Conservation (phyloP, 805 yeast species). For the Zygosaccharomyces bailii region DNA sequence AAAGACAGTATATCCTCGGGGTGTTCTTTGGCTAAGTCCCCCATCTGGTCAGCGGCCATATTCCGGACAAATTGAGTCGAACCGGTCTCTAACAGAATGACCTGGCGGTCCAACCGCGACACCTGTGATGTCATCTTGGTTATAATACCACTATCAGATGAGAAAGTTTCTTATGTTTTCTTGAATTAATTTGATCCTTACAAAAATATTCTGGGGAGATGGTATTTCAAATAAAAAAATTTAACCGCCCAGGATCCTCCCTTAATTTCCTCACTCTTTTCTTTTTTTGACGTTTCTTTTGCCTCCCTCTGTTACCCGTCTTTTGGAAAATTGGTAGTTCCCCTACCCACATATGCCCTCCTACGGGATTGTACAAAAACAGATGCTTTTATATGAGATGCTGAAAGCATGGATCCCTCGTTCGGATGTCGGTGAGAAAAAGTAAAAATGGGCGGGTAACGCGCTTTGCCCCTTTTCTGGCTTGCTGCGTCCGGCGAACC, state of each 20-base stretch:
- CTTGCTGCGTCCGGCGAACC: neutral
- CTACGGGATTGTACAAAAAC: slow-evolving; percentile 14
- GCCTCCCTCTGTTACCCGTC: slow-evolving; percentile 7
- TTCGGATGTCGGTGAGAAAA: slow-evolving; percentile 3
- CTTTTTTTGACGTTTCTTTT: neutral
- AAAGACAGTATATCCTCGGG: slow-evolving; percentile 87
- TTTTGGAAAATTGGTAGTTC: slow-evolving; percentile 1
- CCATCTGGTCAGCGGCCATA: slow-evolving; percentile 95
- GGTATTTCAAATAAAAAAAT: neutral
- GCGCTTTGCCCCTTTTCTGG: neutral
- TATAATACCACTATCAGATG: too few relatives aligned
- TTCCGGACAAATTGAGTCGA: slow-evolving; percentile 89
- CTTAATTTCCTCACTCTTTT: neutral
- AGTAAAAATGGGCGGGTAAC: slow-evolving; percentile 6
- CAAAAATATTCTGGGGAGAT: neutral
- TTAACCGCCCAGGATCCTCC: slow-evolving; percentile 16
- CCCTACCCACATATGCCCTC: slow-evolving; percentile 4
- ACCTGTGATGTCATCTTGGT: slow-evolving; percentile 40
- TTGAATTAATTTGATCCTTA: neutral
- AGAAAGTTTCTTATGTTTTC: neutral
- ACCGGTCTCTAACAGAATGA: slow-evolving; percentile 75
- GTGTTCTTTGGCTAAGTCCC: slow-evolving; percentile 89
- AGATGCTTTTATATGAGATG: slow-evolving; percentile 20
- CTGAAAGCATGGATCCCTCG: slow-evolving; percentile 3
- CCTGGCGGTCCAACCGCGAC: slow-evolving; percentile 45